A percentile compares a stretch with the other conserved stretches of the same genome.
phyloP scores from a whole-genome alignment of 1,139 yeast genomes.

The Yamadazyma dendronema region DNA sequence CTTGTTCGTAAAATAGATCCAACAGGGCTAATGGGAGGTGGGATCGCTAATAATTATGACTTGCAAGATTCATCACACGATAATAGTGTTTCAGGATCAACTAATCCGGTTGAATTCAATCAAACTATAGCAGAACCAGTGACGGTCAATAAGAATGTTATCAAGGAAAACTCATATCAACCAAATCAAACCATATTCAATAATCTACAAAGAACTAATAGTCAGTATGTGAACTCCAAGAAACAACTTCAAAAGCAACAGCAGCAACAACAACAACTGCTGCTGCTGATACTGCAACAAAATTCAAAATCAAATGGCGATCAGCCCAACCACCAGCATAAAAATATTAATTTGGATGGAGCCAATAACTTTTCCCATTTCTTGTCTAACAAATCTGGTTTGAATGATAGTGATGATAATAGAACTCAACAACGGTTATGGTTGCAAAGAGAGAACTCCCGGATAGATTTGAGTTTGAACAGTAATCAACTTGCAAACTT shows the following conservation, averaged over 20 bases:
- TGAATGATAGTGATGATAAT: constrained; percentile 16
- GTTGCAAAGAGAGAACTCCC: constrained; percentile 76
- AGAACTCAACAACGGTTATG: constrained; percentile 82
- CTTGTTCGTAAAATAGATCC: constrained; percentile 37
- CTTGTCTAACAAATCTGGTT: constrained; percentile 18
- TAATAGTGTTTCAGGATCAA: constrained; percentile 37
- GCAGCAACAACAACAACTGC: constrained; percentile 2
- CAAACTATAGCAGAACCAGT: constrained; percentile 32
- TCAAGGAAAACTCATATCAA: constrained; percentile 40
- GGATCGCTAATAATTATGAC: constrained; percentile 7
- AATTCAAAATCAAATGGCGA: neutral
- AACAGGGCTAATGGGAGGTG: constrained; percentile 8
- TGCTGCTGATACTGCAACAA: neutral
- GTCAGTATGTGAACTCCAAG: constrained; percentile 29
- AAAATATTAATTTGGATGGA: constrained; percentile 18
- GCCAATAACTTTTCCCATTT: constrained; percentile 35
- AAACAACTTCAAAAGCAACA: constrained; percentile 19
- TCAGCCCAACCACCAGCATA: constrained; percentile 3
- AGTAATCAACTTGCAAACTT: constrained; percentile 33
- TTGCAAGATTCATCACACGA: constrained; percentile 20
- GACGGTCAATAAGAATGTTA: constrained; percentile 32
- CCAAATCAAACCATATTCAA: constrained; percentile 46
- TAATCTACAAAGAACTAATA: constrained; percentile 41
- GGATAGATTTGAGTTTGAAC: constrained; percentile 53
- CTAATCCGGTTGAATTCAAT: constrained; percentile 26